Evolutionary conservation across 331 rosid species (phyloP), one percentile per base, ranked within the genome.

Genomic region (Malus hybrid): DNA sequence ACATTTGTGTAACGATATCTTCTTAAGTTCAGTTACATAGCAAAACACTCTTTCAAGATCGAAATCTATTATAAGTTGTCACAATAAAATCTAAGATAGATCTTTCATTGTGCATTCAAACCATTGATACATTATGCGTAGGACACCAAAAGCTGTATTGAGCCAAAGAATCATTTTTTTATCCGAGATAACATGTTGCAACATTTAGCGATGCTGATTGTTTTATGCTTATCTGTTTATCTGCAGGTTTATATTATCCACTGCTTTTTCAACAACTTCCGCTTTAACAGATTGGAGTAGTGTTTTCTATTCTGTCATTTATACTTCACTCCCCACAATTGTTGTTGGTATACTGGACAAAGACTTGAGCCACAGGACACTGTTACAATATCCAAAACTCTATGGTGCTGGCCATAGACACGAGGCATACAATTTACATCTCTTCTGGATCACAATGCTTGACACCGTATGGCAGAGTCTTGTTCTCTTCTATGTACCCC

Each of bases 391-490:
- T 86, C 99, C 99, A 2, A 89, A 88, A 79, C 85, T 95, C 48
- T 92, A 95, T 87, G 86, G 97, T 68, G 75, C 97, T 6, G 99
- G 99, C 65, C 87, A 95, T 82, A 79, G 93, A 79, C 93, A 90
- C 1, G 99, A 95, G 79, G 95, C 97, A 55, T 95, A 92, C 80
- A 95, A 92, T 80, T 55, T 88, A 81, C 92, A 80, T 60, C 86
- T 92, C 68, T 95, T 95, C 82, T 95, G 97, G 97, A 83, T 92
- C 68, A 90, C 91, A 68, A 92, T 95, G 97, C 78, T 89, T 36
- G 99, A 95, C 89, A 95, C 98, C 34, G 76, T 92, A 58, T 95
- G 99, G 98, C 99, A 95, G 90, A 95, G 99, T 84, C 93, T 95
- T 72, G 97, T 87, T 81, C 92, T 89, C 74, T 92, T 90, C 81